phyloP scores from a whole-genome alignment of 2,329 filamentous ascomycete species.

The Passalora sequoiae region DNA sequence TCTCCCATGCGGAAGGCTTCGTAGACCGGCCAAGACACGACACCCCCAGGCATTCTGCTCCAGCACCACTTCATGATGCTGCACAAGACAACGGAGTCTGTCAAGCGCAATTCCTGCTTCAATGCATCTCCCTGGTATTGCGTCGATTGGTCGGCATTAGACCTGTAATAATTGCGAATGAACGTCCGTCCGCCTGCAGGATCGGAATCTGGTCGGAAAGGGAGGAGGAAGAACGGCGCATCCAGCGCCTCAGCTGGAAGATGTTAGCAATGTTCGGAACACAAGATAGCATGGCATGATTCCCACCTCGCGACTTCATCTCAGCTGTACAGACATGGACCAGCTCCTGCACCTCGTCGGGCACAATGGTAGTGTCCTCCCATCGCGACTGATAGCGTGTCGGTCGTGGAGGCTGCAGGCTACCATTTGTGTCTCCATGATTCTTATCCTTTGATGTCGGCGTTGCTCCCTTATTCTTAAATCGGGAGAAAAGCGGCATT shows the following conservation, averaged over 20 bases:
- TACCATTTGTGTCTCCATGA: slow-evolving; percentile 21
- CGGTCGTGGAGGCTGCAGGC: slow-evolving; percentile 55
- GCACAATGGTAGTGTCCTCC: slow-evolving; percentile 72
- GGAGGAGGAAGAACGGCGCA: slow-evolving; percentile 85
- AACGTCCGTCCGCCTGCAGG: slow-evolving; percentile 88
- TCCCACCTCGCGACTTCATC: slow-evolving; percentile 93
- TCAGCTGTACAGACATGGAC: slow-evolving; percentile 80
- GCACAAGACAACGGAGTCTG: slow-evolving; percentile 89
- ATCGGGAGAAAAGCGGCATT: slow-evolving; percentile 57
- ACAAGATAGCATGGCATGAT: too few species aligned
- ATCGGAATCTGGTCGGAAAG: slow-evolving; percentile 86
- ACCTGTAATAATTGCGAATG: slow-evolving; percentile 84
- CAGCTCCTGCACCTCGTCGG: slow-evolving; percentile 86
- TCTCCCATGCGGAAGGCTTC: slow-evolving; percentile 94
- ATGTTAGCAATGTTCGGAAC: too few species aligned
- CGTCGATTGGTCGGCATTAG: slow-evolving; percentile 53
- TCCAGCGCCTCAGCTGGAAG: slow-evolving; percentile 62
- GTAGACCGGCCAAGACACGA: slow-evolving; percentile 96
- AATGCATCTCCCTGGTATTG: slow-evolving; percentile 63
- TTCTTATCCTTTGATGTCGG: slow-evolving; percentile 58
- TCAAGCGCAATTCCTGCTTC: slow-evolving; percentile 81
- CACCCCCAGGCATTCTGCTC: slow-evolving; percentile 82
- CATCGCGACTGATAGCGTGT: slow-evolving; percentile 82
- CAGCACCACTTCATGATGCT: slow-evolving; percentile 98
- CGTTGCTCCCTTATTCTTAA: slow-evolving; percentile 68